phyloP scores from a whole-genome alignment of 1,284 basidiomycete species.

The Omphalotus olearius region DNA sequence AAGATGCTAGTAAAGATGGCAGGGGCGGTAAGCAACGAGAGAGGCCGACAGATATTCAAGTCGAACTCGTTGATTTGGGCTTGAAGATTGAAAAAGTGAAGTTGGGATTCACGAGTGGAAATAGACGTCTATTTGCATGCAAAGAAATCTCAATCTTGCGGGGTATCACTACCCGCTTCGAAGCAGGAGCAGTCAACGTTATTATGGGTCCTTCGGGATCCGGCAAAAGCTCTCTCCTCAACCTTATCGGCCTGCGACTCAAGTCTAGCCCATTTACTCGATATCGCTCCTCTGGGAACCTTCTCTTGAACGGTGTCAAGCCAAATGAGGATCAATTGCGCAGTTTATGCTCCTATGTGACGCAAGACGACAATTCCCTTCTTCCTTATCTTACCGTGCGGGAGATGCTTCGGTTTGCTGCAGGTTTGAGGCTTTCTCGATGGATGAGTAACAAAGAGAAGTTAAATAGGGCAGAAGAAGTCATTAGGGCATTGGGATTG shows the following conservation, averaged over 20 bases:
- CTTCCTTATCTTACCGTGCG: constrained; percentile 41
- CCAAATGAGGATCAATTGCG: constrained; percentile 15
- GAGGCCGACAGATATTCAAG: constrained; percentile 7
- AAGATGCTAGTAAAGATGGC: not conserved
- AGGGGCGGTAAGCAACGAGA: not conserved
- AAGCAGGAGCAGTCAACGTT: constrained; percentile 38
- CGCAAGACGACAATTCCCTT: constrained; percentile 48
- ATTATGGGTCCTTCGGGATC: constrained; percentile 40
- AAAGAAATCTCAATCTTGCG: constrained; percentile 31
- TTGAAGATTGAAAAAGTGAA: constrained; percentile 24
- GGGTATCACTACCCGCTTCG: constrained; percentile 35
- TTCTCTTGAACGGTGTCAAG: constrained; percentile 18
- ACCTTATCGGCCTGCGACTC: constrained; percentile 37
- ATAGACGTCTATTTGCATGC: constrained; percentile 5
- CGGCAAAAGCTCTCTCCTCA: constrained; percentile 43
- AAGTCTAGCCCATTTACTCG: constrained; percentile 21
- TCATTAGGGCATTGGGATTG: constrained; percentile 36
- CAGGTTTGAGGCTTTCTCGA: constrained; percentile 35
- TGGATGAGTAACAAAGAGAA: constrained; percentile 35
- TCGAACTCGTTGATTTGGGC: constrained; percentile 21
- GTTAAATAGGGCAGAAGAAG: constrained; percentile 41
- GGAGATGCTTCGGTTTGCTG: constrained; percentile 45
- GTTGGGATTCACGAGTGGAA: constrained; percentile 12
- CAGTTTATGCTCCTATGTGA: constrained; percentile 39
- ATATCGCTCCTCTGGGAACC: constrained; percentile 16